phyloP scores from a whole-genome alignment of 257 asterid genomes.

The Anisodus acutangulus region DNA sequence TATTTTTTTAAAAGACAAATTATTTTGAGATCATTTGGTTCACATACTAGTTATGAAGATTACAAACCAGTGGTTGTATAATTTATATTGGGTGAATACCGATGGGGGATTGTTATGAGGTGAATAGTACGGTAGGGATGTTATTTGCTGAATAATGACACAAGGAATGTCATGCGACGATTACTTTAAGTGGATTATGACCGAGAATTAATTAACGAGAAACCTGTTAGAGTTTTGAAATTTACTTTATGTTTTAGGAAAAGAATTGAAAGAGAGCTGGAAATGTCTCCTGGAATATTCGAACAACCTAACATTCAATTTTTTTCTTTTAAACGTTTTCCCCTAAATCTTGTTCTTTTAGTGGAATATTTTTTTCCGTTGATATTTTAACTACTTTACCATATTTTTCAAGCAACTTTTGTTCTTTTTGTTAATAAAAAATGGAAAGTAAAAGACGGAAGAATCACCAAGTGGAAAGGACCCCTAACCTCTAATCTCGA shows the following conservation, averaged over 20 bases:
- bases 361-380: background rate
- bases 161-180: background rate
- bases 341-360: background rate
- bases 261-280: background rate
- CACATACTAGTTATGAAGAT: conserved; percentile 1
- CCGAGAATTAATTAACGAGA: background rate
- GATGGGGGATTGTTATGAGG: background rate
- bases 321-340: too few relatives aligned
- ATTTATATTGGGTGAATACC: background rate
- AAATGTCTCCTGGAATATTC: background rate
- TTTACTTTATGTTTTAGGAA: background rate
- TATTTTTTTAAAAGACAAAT: background rate
- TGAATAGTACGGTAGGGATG: background rate
- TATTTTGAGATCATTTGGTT: background rate
- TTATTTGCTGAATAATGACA: background rate
- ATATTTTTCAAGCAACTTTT: background rate
- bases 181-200: background rate
- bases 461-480: background rate
- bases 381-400: background rate
- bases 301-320: background rate
- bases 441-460: background rate
- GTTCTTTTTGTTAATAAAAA: background rate
- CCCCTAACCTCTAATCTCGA: background rate
- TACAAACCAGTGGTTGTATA: background rate
- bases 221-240: background rate